Percentiles rank a stretch among this genome's conserved stretches.
Evolutionary conservation across 202 grass and related monocot species (phyloP).

Genomic region (Panicum hallii): DNA sequence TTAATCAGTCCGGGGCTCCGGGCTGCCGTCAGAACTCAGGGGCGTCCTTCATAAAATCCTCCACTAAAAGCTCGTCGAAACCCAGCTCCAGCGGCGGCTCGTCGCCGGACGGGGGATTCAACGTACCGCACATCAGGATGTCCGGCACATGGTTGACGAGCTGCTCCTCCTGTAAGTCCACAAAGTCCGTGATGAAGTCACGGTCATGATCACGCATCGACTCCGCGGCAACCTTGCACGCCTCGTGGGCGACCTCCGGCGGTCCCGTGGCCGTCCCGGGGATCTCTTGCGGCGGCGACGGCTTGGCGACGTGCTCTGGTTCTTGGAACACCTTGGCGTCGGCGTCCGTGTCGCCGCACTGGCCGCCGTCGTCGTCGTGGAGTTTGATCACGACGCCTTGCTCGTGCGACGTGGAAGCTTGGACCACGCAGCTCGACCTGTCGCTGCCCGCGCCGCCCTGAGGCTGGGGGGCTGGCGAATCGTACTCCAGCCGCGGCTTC

Average conservation of each 20-base stretch:
- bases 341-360: neutral
- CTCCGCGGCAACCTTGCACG: too few species aligned
- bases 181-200: neutral
- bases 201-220: neutral
- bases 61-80: neutral
- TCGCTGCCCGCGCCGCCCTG: neutral
- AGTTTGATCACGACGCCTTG: neutral
- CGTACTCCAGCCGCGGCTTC: constrained; percentile 1
- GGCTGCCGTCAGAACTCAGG: neutral
- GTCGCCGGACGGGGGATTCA: neutral
- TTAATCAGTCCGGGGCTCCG: neutral
- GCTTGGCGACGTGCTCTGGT: neutral
- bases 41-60: neutral
- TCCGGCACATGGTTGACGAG: neutral
- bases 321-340: neutral
- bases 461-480: neutral
- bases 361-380: too few species aligned
- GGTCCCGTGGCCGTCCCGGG: neutral
- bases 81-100: neutral
- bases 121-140: neutral
- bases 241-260: neutral
- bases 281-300: neutral
- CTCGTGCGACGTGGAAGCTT: neutral
- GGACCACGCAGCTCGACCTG: neutral
- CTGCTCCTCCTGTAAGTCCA: neutral